These are phyloP conservation scores for Fusarium sp. DNA, from an alignment of 2,329 filamentous ascomycete species.

Conservation along the genomic window DNA sequence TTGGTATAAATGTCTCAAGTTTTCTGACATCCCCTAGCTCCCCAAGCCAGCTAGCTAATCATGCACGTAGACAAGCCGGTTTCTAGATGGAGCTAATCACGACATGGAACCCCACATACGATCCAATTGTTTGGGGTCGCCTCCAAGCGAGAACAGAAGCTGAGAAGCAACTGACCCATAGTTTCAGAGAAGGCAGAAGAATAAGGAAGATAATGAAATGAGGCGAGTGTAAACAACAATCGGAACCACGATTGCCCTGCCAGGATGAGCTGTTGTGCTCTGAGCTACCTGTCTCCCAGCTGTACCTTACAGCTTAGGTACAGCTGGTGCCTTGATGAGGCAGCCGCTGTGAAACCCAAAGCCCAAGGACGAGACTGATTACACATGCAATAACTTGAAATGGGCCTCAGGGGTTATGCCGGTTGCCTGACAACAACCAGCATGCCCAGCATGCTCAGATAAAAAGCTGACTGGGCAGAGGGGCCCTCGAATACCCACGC, in stretches of 20 bases:
- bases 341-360: conserved; percentile 21
- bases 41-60: neutral
- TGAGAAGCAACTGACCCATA: neutral
- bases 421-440: conserved; percentile 17
- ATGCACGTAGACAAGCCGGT: neutral
- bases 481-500: conserved; percentile 11
- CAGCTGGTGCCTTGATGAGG: conserved; percentile 11
- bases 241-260: neutral
- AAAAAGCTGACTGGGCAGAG: conserved; percentile 8
- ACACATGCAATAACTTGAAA: neutral
- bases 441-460: neutral
- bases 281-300: neutral
- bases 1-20: neutral
- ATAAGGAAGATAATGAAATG: neutral
- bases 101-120: conserved; percentile 20
- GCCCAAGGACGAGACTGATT: conserved; percentile 5
- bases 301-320: conserved; percentile 2
- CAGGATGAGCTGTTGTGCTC: neutral
- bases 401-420: conserved; percentile 1
- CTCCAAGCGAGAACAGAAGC: neutral
- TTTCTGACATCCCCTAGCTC: neutral
- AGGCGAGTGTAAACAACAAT: neutral
- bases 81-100: conserved; percentile 11
- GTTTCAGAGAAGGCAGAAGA: conserved; percentile 4
- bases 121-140: conserved; percentile 5